Conservation (phyloP, 345 rosid genomes). For the Toxicodendron radicans region DNA sequence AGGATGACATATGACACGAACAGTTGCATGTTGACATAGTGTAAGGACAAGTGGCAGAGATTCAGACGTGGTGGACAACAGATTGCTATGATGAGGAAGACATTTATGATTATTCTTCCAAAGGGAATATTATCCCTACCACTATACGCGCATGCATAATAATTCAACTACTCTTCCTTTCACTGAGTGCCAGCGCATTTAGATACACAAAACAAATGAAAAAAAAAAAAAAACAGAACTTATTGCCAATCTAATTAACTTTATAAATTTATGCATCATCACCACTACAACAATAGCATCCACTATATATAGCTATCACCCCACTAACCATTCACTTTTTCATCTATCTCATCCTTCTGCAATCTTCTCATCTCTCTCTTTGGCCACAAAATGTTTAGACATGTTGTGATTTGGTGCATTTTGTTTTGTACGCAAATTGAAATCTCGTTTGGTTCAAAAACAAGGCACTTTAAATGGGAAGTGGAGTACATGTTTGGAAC, state of each 20-base stretch:
- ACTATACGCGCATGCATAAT: too few relatives aligned
- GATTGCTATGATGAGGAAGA: too few relatives aligned
- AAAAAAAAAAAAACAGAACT: too few relatives aligned
- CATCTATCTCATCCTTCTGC: not conserved
- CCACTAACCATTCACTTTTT: not conserved
- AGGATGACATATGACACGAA: too few relatives aligned
- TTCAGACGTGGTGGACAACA: too few relatives aligned
- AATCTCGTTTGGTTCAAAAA: constrained; percentile 19
- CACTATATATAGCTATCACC: not conserved
- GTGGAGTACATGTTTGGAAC: constrained; percentile 60
- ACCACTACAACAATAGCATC: not conserved
- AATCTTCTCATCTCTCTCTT: not conserved
- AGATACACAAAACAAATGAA: too few relatives aligned
- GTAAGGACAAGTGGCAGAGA: too few relatives aligned
- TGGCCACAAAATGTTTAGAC: not conserved
- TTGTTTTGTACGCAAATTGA: not conserved
- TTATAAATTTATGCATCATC: not conserved
- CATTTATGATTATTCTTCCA: too few relatives aligned
- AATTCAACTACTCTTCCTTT: too few relatives aligned
- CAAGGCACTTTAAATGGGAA: constrained; percentile 56
- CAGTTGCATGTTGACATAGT: too few relatives aligned
- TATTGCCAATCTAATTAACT: not conserved
- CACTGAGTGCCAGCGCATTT: too few relatives aligned
- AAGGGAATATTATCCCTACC: too few relatives aligned
- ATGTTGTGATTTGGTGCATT: constrained; percentile 1